Evolutionary conservation across 257 asterid genomes (phyloP).

Genomic region (Cordia subcordata): DNA sequence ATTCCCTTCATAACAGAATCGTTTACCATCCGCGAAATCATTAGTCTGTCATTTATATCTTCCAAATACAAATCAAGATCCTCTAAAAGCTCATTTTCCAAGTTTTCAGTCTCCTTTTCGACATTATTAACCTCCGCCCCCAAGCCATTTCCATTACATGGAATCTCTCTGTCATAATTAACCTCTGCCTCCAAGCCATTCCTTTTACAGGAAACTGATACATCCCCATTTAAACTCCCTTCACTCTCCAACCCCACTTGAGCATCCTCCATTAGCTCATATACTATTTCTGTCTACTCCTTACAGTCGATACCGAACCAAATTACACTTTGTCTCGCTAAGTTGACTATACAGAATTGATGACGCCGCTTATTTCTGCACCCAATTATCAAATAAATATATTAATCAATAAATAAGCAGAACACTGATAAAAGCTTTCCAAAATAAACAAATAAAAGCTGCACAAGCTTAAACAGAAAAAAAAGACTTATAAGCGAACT

Average conservation of each 20-base stretch:
- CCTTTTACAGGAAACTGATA: conserved; percentile 13
- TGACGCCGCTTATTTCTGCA: not conserved
- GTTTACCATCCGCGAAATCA: conserved; percentile 74
- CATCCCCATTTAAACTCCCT: conserved; percentile 12
- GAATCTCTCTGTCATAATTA: conserved; percentile 19
- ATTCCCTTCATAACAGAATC: conserved; percentile 81
- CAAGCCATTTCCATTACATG: conserved; percentile 17
- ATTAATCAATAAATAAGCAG: too few species aligned
- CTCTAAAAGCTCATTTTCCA: conserved; percentile 64
- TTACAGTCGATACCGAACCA: not conserved
- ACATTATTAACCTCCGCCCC: conserved; percentile 11
- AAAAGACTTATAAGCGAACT: too few species aligned
- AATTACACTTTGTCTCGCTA: not conserved
- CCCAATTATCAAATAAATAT: too few species aligned
- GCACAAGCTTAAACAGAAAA: too few species aligned
- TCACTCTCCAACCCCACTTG: conserved; percentile 28
- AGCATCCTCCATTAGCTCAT: conserved; percentile 35
- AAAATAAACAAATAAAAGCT: too few species aligned
- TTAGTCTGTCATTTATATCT: conserved; percentile 51
- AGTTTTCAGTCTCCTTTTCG: conserved; percentile 37
- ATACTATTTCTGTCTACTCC: conserved; percentile 13
- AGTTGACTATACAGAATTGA: not conserved
- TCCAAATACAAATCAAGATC: conserved; percentile 62
- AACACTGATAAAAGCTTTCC: too few species aligned
- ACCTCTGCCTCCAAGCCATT: conserved; percentile 17